Evolutionary conservation across 2,329 filamentous ascomycete species (phyloP).

Genomic region (Alternaria gaisen): DNA sequence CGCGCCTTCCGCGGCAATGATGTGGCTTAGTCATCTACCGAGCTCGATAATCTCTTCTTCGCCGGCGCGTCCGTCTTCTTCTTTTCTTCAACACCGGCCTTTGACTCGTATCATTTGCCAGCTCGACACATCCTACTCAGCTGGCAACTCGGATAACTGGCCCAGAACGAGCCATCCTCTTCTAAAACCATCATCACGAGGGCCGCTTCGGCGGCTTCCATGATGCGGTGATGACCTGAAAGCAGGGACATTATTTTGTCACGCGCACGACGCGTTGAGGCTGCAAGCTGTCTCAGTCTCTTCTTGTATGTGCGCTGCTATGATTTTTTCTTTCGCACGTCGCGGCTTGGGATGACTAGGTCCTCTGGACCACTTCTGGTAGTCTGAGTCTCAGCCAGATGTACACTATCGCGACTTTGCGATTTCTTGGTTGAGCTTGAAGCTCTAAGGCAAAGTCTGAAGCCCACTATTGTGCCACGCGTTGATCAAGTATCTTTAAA

Average conservation of each 20-base stretch:
- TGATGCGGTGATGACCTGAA: constrained; percentile 74
- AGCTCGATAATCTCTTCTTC: constrained; percentile 33
- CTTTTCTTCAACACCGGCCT: constrained; percentile 63
- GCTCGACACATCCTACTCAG: constrained; percentile 65
- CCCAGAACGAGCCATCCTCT: constrained; percentile 73
- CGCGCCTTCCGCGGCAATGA: constrained; percentile 29
- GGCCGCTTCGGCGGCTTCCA: constrained; percentile 68
- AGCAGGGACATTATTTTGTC: constrained; percentile 64
- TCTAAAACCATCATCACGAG: constrained; percentile 87
- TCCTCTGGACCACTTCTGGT: constrained; percentile 51
- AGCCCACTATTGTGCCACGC: constrained; percentile 5
- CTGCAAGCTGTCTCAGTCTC: constrained; percentile 19
- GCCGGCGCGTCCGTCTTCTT: constrained; percentile 17
- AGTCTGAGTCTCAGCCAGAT: constrained; percentile 51
- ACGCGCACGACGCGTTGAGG: constrained; percentile 36
- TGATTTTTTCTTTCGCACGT: constrained; percentile 14
- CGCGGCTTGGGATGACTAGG: constrained; percentile 42
- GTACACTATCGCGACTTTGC: constrained; percentile 39
- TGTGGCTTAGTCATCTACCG: constrained; percentile 25
- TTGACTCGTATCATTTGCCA: constrained; percentile 78
- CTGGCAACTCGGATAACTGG: constrained; percentile 75
- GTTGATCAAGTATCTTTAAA: background rate
- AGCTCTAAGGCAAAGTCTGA: constrained; percentile 51
- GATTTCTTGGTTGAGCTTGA: constrained; percentile 49
- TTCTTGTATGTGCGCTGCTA: constrained; percentile 31